A percentile compares a stretch with the other conserved stretches of the same genome.
Conservation (phyloP, 2,329 filamentous ascomycete genomes). For the Sporothrix schenckii region DNA sequence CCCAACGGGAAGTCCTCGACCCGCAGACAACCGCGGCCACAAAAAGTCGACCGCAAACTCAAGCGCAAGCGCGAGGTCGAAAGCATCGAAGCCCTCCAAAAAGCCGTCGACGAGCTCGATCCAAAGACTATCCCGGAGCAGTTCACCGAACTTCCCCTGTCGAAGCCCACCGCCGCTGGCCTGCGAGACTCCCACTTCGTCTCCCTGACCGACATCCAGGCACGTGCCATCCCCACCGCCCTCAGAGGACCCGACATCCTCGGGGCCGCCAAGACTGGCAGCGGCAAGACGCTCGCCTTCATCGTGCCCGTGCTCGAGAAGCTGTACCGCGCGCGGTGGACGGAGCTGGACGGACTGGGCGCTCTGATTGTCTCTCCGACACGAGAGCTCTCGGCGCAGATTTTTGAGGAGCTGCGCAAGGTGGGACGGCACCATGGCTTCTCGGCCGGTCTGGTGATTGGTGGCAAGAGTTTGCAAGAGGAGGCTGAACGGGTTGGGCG, state of each 20-base stretch:
- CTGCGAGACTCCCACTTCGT: slow-evolving; percentile 88
- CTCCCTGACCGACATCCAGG: slow-evolving; percentile 87
- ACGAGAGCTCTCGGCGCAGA: slow-evolving; percentile 92
- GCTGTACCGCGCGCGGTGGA: slow-evolving; percentile 85
- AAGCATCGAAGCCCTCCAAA: slow-evolving; percentile 38
- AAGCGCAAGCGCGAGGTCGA: slow-evolving; percentile 40
- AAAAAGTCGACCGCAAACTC: slow-evolving; percentile 37
- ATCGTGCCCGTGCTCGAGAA: slow-evolving; percentile 90
- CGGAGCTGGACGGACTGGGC: slow-evolving; percentile 86
- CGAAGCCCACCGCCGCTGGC: slow-evolving; percentile 74
- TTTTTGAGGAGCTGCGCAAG: slow-evolving; percentile 90
- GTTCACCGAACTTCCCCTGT: slow-evolving; percentile 86
- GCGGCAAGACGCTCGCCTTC: slow-evolving; percentile 94
- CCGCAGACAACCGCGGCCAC: slow-evolving; percentile 25
- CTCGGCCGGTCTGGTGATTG: slow-evolving; percentile 90
- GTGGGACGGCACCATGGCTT: slow-evolving; percentile 87
- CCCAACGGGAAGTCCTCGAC: slow-evolving; percentile 26
- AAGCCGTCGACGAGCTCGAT: slow-evolving; percentile 48
- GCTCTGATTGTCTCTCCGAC: slow-evolving; percentile 93
- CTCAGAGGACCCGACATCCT: slow-evolving; percentile 86
- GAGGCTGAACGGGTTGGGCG: slow-evolving; percentile 79
- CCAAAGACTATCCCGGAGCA: slow-evolving; percentile 61
- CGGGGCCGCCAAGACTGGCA: slow-evolving; percentile 93
- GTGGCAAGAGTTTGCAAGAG: slow-evolving; percentile 86
- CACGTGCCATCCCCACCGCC: slow-evolving; percentile 82